phyloP scores from a whole-genome alignment of 1,284 basidiomycete genomes.

The Hemileia vastatrix region DNA sequence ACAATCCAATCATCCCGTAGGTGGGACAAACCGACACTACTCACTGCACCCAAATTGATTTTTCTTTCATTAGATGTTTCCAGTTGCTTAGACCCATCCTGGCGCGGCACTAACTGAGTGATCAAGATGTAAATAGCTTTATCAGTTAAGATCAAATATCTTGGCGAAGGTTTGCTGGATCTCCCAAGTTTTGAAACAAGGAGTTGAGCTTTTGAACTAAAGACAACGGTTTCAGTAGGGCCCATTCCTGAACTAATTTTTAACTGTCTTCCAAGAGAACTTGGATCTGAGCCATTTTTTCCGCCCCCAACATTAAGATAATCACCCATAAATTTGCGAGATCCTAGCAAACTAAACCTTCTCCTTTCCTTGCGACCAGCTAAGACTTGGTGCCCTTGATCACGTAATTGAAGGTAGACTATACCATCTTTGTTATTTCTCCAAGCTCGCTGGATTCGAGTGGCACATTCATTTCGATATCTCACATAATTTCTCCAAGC shows the following conservation, averaged over 20 bases:
- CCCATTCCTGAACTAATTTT: slow-evolving; percentile 63
- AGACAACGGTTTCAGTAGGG: slow-evolving; percentile 68
- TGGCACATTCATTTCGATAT: slow-evolving; percentile 88
- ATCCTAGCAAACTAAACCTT: slow-evolving; percentile 83
- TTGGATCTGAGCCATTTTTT: slow-evolving; percentile 50
- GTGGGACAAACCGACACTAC: slow-evolving; percentile 71
- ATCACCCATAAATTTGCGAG: slow-evolving; percentile 91
- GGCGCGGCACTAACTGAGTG: slow-evolving; percentile 51
- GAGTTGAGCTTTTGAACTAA: slow-evolving; percentile 74
- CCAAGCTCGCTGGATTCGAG: slow-evolving; percentile 96
- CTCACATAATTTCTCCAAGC: slow-evolving; percentile 92
- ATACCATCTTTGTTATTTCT: slow-evolving; percentile 92
- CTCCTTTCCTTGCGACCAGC: slow-evolving; percentile 87
- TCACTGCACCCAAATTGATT: slow-evolving; percentile 77
- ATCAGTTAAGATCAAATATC: slow-evolving; percentile 77
- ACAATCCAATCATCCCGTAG: slow-evolving; percentile 93
- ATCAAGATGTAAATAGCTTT: slow-evolving; percentile 81
- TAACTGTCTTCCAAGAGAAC: slow-evolving; percentile 69
- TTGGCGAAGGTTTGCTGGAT: slow-evolving; percentile 83
- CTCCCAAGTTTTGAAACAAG: slow-evolving; percentile 77
- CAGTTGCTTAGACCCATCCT: slow-evolving; percentile 54
- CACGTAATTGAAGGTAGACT: slow-evolving; percentile 75
- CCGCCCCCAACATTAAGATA: slow-evolving; percentile 78
- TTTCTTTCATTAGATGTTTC: slow-evolving; percentile 69
- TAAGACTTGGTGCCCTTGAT: slow-evolving; percentile 86